These are phyloP conservation scores for Amanita exitialis DNA, from an alignment of 768 basidiomycete species.

Conservation along the genomic window DNA sequence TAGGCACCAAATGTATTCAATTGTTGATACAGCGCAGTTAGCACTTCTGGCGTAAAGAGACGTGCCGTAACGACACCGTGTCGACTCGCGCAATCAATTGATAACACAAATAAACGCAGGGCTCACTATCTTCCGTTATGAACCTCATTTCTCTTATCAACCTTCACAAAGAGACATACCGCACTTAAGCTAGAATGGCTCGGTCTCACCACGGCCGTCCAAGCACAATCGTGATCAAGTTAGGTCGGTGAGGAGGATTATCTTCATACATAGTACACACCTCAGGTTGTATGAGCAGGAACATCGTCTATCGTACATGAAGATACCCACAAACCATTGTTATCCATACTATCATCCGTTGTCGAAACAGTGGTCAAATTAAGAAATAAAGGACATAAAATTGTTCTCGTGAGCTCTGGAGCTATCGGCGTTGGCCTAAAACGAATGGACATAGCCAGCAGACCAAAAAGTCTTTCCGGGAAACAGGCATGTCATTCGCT, in stretches of 20 bases:
- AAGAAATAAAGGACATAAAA: constrained; percentile 76
- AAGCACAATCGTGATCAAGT: constrained; percentile 78
- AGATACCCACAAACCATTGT: constrained; percentile 81
- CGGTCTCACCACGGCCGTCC: constrained; percentile 21
- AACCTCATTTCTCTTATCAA: neutral
- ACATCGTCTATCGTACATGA: constrained; percentile 97
- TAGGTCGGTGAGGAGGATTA: constrained; percentile 36
- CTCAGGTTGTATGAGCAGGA: constrained; percentile 32
- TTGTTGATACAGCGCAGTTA: too few relatives aligned
- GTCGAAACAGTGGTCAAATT: constrained; percentile 86
- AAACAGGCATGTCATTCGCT: constrained; percentile 61
- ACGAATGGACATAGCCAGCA: constrained; percentile 74
- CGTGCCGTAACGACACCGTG: too few relatives aligned
- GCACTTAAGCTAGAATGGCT: constrained; percentile 5
- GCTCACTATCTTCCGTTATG: neutral
- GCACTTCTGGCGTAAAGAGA: too few relatives aligned
- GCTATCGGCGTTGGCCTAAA: constrained; percentile 96
- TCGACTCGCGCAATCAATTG: neutral
- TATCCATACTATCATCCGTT: constrained; percentile 84
- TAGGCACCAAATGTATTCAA: neutral
- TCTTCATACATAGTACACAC: too few relatives aligned
- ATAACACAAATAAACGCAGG: neutral
- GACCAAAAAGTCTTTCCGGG: constrained; percentile 77
- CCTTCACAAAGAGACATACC: neutral
- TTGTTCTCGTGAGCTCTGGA: constrained; percentile 92